Evolutionary conservation across 192 early-diverging fungal species (phyloP).

Genomic region (Umbelopsis ramanniana): DNA sequence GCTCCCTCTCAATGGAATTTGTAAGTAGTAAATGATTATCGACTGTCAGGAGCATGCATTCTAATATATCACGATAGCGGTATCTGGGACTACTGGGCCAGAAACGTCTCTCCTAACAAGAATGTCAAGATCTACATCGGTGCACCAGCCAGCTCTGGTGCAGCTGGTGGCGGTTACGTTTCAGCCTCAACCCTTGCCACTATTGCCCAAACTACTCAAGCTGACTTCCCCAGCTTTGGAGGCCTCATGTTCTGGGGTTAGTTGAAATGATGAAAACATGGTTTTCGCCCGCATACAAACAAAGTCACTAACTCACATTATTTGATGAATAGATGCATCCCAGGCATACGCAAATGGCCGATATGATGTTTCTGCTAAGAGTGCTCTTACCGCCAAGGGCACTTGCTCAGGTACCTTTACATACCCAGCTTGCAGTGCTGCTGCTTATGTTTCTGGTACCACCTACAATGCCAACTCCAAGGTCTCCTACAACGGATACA

Average conservation of each 20-base stretch:
- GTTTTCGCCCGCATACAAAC: neutral
- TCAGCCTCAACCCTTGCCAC: conserved; percentile 35
- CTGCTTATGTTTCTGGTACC: conserved; percentile 37
- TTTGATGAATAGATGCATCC: conserved; percentile 35
- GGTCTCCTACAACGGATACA: conserved; percentile 53
- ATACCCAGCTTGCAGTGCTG: conserved; percentile 39
- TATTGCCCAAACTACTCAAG: conserved; percentile 46
- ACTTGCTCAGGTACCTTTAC: conserved; percentile 25
- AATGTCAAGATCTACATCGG: conserved; percentile 67
- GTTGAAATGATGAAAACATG: neutral
- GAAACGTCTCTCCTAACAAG: conserved; percentile 55
- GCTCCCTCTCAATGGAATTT: conserved; percentile 39
- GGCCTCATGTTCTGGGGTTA: conserved; percentile 65
- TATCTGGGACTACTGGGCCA: conserved; percentile 68
- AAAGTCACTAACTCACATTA: neutral
- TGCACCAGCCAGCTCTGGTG: conserved; percentile 56
- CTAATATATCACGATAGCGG: conserved; percentile 26
- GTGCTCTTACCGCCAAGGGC: conserved; percentile 3
- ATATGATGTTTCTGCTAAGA: conserved; percentile 27
- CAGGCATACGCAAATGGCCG: conserved; percentile 38
- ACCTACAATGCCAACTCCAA: conserved; percentile 40
- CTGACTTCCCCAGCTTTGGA: conserved; percentile 54
- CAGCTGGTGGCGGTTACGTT: conserved; percentile 60
- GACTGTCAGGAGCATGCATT: conserved; percentile 29
- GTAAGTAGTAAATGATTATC: conserved; percentile 36